Evolutionary conservation across 352 stramenopile genomes (phyloP).

Genomic region (Globisporangium paddicum): DNA sequence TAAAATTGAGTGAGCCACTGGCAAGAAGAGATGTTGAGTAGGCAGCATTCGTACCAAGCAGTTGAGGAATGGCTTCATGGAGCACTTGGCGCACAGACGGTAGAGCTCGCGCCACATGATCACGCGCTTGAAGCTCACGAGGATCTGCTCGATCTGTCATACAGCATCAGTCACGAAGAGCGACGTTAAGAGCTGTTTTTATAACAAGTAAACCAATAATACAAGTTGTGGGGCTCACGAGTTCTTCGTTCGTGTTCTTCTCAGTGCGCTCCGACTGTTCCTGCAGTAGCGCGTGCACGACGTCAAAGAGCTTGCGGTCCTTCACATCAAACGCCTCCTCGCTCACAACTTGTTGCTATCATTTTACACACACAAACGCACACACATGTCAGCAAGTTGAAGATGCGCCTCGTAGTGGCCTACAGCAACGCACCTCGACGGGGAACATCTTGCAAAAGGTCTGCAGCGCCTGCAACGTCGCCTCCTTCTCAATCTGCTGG

Average conservation of each 20-base stretch:
- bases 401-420: background rate
- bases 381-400: background rate
- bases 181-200: background rate
- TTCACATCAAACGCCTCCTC: constrained; percentile 58
- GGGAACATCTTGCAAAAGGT: constrained; percentile 79
- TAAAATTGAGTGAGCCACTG: background rate
- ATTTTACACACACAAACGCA: background rate
- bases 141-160: constrained; percentile 49
- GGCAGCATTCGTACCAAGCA: constrained; percentile 36
- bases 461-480: constrained; percentile 50
- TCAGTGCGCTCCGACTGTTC: constrained; percentile 56
- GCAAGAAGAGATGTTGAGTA: background rate
- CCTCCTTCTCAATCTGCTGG: constrained; percentile 29
- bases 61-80: constrained; percentile 75
- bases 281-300: constrained; percentile 64
- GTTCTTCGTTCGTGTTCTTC: constrained; percentile 40
- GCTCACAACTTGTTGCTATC: constrained; percentile 19
- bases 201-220: background rate
- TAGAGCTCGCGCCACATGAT: constrained; percentile 81
- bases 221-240: constrained; percentile 14
- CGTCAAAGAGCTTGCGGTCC: constrained; percentile 69
- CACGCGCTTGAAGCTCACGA: constrained; percentile 68
- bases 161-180: background rate
- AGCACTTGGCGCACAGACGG: constrained; percentile 74
- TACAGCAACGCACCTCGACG: constrained; percentile 33